Percentiles rank a stretch among this genome's conserved stretches.
phyloP scores from a whole-genome alignment of 805 yeast species.

The Saccharomycopsis babjevae region DNA sequence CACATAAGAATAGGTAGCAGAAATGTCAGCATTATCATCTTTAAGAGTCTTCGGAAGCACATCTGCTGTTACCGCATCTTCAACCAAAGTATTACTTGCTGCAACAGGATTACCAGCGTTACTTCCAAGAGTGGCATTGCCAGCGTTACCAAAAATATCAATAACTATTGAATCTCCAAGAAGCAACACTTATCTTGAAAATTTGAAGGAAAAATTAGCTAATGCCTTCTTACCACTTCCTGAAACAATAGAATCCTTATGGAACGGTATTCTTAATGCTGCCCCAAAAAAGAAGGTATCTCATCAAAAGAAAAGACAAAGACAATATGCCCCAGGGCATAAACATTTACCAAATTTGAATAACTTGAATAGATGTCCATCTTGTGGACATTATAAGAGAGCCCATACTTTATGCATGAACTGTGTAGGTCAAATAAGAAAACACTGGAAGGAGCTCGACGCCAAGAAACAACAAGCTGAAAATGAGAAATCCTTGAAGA shows the following conservation, averaged over 20 bases:
- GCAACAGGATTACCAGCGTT: background rate
- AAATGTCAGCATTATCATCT: background rate
- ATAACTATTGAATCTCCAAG: background rate
- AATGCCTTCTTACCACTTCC: background rate
- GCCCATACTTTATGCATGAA: slow-evolving; percentile 88
- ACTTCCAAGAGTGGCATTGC: background rate
- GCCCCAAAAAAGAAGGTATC: slow-evolving; percentile 93
- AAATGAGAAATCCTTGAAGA: slow-evolving; percentile 19
- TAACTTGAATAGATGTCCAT: slow-evolving; percentile 82
- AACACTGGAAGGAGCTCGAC: slow-evolving; percentile 46
- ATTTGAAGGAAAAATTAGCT: background rate
- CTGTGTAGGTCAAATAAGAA: slow-evolving; percentile 75
- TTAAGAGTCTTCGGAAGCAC: background rate
- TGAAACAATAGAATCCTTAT: slow-evolving; percentile 2
- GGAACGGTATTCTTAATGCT: slow-evolving; percentile 62
- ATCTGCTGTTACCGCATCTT: background rate
- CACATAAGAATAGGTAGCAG: background rate
- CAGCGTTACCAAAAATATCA: background rate
- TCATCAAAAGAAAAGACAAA: slow-evolving; percentile 73
- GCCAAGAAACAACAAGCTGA: slow-evolving; percentile 19
- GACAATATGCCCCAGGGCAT: slow-evolving; percentile 71
- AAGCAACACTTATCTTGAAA: background rate
- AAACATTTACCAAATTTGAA: slow-evolving; percentile 70
- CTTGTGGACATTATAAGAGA: slow-evolving; percentile 88
- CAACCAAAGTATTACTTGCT: background rate